Conservation (phyloP, 2,329 filamentous ascomycete species). For the Fusarium udum region DNA sequence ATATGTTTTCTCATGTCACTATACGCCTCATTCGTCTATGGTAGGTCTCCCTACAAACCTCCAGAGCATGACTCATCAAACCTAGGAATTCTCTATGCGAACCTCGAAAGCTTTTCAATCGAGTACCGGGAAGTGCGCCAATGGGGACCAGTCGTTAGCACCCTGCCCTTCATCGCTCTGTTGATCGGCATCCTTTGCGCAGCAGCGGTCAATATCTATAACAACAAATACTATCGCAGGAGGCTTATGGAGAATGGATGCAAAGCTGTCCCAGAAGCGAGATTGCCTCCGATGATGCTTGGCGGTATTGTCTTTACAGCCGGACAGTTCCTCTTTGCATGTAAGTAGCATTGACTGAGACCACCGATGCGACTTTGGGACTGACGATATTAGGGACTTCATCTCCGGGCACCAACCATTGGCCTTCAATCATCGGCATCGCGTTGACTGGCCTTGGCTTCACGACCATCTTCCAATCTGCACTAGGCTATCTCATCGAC, state of each 20-base stretch:
- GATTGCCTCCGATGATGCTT: not conserved
- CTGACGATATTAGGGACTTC: not conserved
- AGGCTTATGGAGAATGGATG: not conserved
- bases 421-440: not conserved
- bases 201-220: not conserved
- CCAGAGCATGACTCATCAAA: not conserved
- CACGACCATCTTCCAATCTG: not conserved
- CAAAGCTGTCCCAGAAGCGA: not conserved
- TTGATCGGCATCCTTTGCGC: not conserved
- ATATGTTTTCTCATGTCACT: not conserved
- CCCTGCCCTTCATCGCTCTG: not conserved
- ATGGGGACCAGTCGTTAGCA: not conserved
- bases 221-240: not conserved
- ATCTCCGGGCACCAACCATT: not conserved
- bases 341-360: not conserved
- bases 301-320: not conserved
- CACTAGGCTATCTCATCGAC: not conserved
- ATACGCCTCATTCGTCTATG: not conserved
- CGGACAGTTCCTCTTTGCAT: not conserved
- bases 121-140: not conserved
- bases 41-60: fast-evolving
- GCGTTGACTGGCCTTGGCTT: not conserved
- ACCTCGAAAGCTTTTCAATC: not conserved
- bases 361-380: no score
- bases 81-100: not conserved